Percentiles rank a stretch among this genome's conserved stretches.
phyloP scores from a whole-genome alignment of 345 rosid species.

The Moricandia arvensis region DNA sequence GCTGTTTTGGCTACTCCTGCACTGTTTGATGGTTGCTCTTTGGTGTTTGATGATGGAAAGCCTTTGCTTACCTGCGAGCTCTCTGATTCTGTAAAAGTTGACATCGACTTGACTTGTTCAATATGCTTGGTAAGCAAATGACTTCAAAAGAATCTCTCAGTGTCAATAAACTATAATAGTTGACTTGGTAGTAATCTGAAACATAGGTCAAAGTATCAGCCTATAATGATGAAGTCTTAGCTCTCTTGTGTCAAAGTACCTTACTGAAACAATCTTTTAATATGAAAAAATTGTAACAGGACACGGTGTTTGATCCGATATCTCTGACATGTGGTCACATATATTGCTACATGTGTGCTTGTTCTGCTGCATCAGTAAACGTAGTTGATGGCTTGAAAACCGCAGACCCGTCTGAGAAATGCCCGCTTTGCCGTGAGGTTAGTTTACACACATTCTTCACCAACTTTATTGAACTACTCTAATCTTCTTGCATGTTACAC shows the following conservation, averaged over 20 bases:
- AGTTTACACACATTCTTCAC: slow-evolving; percentile 3
- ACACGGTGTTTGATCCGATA: slow-evolving; percentile 87
- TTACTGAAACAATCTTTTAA: no score
- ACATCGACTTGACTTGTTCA: slow-evolving; percentile 85
- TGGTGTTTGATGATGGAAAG: slow-evolving; percentile 56
- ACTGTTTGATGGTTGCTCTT: slow-evolving; percentile 64
- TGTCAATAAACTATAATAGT: slow-evolving; percentile 9
- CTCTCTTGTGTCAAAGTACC: slow-evolving; percentile 13
- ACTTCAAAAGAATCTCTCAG: slow-evolving; percentile 24
- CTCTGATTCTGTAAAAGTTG: slow-evolving; percentile 74
- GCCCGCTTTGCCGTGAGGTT: slow-evolving; percentile 93
- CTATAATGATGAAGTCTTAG: slow-evolving; percentile 23
- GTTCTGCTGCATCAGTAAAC: slow-evolving; percentile 88
- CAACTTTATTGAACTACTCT: not conserved
- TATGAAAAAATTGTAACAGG: slow-evolving; percentile 63
- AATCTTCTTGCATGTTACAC: not conserved
- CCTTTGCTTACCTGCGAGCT: slow-evolving; percentile 80
- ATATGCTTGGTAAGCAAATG: slow-evolving; percentile 83
- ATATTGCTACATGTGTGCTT: slow-evolving; percentile 91
- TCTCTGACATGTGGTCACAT: slow-evolving; percentile 90
- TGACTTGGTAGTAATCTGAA: slow-evolving; percentile 27
- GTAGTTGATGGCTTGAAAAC: slow-evolving; percentile 72
- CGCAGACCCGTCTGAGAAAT: slow-evolving; percentile 63
- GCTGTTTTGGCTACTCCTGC: slow-evolving; percentile 34
- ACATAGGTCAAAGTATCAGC: slow-evolving; percentile 23